Percentiles rank a stretch among this genome's conserved stretches.
phyloP scores from a whole-genome alignment of 768 basidiomycete genomes.

The Dentipellis fragilis region DNA sequence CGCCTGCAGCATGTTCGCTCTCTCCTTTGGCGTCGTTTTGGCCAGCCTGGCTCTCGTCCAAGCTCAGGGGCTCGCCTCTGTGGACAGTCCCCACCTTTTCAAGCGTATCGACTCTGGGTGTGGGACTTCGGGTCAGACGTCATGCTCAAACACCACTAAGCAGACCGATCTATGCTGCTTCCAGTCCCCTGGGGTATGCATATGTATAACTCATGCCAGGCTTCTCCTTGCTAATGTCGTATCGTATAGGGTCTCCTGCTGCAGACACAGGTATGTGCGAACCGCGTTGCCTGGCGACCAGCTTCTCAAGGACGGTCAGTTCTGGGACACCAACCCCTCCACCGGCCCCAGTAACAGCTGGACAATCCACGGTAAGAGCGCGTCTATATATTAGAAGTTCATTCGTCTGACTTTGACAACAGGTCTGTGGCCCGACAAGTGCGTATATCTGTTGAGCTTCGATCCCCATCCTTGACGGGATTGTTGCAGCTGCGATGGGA shows the following conservation, averaged over 20 bases:
- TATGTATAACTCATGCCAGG: neutral
- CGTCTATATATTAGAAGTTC: neutral
- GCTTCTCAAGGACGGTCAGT: conserved; percentile 25
- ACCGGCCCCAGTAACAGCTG: conserved; percentile 59
- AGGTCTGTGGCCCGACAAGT: conserved; percentile 66
- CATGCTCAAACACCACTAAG: conserved; percentile 42
- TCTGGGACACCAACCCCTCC: conserved; percentile 61
- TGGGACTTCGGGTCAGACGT: conserved; percentile 34
- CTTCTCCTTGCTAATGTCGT: neutral
- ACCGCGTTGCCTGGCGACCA: neutral
- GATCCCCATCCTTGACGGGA: neutral
- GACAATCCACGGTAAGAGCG: conserved; percentile 63
- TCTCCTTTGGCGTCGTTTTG: neutral
- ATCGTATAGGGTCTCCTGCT: conserved; percentile 43
- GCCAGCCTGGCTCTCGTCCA: neutral
- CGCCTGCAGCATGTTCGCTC: too few relatives aligned
- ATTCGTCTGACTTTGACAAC: neutral
- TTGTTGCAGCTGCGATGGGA: conserved; percentile 42
- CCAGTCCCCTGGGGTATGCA: conserved; percentile 51
- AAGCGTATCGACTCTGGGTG: conserved; percentile 40
- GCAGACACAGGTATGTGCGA: conserved; percentile 37
- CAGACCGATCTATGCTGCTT: conserved; percentile 48
- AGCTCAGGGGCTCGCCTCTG: conserved; percentile 4
- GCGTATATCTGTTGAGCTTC: conserved; percentile 11
- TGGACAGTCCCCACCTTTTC: conserved; percentile 21